A percentile compares a stretch with the other conserved stretches of the same genome.
Conservation (phyloP, 2,329 filamentous ascomycete species). For the Cladophialophora yegresii region DNA sequence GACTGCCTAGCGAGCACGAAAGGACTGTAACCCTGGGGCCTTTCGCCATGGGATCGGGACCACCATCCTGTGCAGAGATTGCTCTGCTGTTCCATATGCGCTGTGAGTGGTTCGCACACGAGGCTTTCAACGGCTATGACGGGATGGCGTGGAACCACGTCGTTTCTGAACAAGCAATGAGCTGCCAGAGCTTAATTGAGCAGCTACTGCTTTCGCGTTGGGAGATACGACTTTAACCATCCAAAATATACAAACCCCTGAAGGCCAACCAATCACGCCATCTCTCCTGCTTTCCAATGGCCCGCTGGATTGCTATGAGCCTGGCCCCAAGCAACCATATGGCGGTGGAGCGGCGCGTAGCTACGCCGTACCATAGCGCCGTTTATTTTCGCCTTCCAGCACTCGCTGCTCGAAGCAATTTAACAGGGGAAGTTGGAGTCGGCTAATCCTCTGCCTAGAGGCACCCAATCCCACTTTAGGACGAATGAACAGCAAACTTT, state of each 20-base stretch:
- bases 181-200: not conserved
- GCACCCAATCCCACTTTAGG: constrained; percentile 6
- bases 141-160: not conserved
- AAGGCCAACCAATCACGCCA: constrained; percentile 2
- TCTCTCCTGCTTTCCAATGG: not conserved
- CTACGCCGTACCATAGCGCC: not conserved
- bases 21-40: not conserved
- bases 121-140: not conserved
- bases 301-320: constrained; percentile 1
- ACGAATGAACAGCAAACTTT: not conserved
- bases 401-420: not conserved
- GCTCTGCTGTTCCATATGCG: not conserved
- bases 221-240: not conserved
- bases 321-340: constrained; percentile 13
- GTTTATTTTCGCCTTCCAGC: constrained; percentile 1
- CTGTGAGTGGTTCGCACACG: not conserved
- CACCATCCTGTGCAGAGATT: constrained; percentile 12
- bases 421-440: constrained; percentile 11
- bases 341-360: constrained; percentile 4
- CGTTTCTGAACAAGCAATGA: constrained; percentile 2
- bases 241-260: not conserved
- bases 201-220: constrained; percentile 1
- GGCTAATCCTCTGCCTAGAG: not conserved
- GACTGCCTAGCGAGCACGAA: not conserved
- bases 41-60: not conserved